Evolutionary conservation across 192 early-diverging fungal genomes (phyloP).

Genomic region (Diversispora eburnea): DNA sequence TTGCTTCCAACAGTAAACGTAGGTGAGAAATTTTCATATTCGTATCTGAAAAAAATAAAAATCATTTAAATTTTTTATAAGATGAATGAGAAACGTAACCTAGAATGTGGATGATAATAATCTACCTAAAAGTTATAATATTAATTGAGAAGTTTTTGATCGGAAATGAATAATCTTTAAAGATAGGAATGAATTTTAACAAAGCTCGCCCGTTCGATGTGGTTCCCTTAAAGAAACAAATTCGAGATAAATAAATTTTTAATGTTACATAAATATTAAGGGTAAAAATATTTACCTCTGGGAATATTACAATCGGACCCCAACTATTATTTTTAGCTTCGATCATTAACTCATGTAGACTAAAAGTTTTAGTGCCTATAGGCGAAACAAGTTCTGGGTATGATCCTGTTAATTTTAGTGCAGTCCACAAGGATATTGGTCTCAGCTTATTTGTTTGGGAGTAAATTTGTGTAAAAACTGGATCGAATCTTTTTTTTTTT

Average conservation of each 20-base stretch:
- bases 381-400: constrained; percentile 44
- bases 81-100: constrained; percentile 17
- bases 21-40: constrained; percentile 59
- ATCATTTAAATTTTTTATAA: constrained; percentile 36
- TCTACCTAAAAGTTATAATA: constrained; percentile 61
- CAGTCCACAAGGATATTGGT: constrained; percentile 53
- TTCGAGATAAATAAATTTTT: constrained; percentile 9
- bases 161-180: constrained; percentile 53
- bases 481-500: constrained; percentile 42
- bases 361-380: constrained; percentile 32
- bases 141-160: constrained; percentile 57
- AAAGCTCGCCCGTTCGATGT: constrained; percentile 86
- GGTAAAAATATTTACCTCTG: constrained; percentile 47
- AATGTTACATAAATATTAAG: not conserved
- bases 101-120: not conserved
- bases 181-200: constrained; percentile 71
- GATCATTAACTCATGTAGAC: constrained; percentile 42
- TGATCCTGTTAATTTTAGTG: constrained; percentile 42
- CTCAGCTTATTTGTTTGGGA: constrained; percentile 46
- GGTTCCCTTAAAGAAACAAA: constrained; percentile 51
- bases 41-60: constrained; percentile 45
- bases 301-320: constrained; percentile 65
- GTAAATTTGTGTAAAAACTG: constrained; percentile 58
- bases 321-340: constrained; percentile 35
- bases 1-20: constrained; percentile 60